phyloP scores from a whole-genome alignment of 495 filamentous ascomycete species.

The Penicillium flavigenum region DNA sequence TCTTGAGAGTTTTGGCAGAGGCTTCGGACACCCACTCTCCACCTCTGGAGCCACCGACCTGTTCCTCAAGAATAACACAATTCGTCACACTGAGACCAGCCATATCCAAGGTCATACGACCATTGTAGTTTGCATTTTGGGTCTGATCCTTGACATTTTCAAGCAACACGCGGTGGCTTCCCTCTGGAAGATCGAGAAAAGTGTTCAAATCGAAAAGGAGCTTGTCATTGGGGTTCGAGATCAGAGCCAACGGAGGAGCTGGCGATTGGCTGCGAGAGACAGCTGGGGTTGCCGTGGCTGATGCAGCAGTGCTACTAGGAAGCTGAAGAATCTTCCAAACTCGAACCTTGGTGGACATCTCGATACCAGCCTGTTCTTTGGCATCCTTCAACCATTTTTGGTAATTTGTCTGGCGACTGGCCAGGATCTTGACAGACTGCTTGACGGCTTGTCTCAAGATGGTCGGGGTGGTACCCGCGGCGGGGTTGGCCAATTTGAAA shows the following conservation, averaged over 20 bases:
- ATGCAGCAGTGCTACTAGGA: conserved; percentile 41
- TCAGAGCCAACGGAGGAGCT: conserved; percentile 38
- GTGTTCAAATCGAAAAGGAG: conserved; percentile 70
- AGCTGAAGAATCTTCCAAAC: conserved; percentile 69
- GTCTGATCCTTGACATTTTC: conserved; percentile 68
- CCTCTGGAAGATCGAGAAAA: conserved; percentile 67
- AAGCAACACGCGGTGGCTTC: conserved; percentile 68
- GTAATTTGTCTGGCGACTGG: conserved; percentile 64
- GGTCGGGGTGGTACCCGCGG: conserved; percentile 57
- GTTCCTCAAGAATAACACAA: conserved; percentile 76
- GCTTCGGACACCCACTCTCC: conserved; percentile 65
- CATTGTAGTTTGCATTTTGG: conserved; percentile 74
- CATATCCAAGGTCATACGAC: conserved; percentile 58
- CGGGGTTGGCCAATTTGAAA: conserved; percentile 66
- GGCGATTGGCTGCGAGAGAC: conserved; percentile 56
- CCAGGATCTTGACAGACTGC: conserved; percentile 60
- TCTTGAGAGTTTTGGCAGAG: conserved; percentile 40
- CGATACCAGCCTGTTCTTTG: conserved; percentile 64
- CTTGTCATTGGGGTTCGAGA: conserved; percentile 57
- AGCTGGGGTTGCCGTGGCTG: conserved; percentile 57
- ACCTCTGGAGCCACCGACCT: conserved; percentile 52
- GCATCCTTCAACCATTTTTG: conserved; percentile 71
- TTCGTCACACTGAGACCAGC: conserved; percentile 67
- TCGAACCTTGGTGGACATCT: conserved; percentile 68
- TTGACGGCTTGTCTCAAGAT: conserved; percentile 58